Evolutionary conservation across 1,284 basidiomycete genomes (phyloP).

Genomic region (Trichosporon faecale): DNA sequence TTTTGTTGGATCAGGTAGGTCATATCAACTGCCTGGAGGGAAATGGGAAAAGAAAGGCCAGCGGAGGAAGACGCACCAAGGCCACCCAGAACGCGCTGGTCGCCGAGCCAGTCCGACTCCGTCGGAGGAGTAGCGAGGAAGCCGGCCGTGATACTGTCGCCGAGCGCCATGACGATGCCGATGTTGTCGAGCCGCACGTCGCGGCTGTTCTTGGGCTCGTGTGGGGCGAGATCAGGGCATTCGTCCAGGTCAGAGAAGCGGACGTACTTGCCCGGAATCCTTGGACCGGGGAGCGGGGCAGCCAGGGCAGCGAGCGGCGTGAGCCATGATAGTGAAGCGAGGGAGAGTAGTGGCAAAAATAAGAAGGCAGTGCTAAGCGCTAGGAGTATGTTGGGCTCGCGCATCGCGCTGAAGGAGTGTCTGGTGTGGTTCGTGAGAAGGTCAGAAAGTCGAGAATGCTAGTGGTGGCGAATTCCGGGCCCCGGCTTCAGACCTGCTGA

Average conservation of each 20-base stretch:
- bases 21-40: too few species aligned
- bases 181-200: slow-evolving; percentile 48
- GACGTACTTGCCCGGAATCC: background rate
- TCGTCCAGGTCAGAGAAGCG: background rate
- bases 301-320: background rate
- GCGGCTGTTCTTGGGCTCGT: background rate
- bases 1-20: too few species aligned
- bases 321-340: background rate
- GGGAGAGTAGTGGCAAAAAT: background rate
- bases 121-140: slow-evolving; percentile 35
- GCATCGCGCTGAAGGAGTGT: background rate
- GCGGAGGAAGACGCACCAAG: background rate
- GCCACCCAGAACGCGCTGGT: background rate
- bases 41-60: background rate
- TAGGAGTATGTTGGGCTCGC: background rate
- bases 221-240: background rate
- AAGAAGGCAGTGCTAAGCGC: background rate
- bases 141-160: slow-evolving; percentile 52
- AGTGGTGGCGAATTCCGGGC: slow-evolving; percentile 8
- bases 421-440: background rate
- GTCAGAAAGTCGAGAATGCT: background rate
- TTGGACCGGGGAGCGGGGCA: background rate
- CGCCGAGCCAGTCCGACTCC: slow-evolving; percentile 6
- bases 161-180: slow-evolving; percentile 48
- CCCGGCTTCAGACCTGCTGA: background rate